A percentile compares a stretch with the other conserved stretches of the same genome.
phyloP scores from a whole-genome alignment of 805 yeast genomes.

The Lipomyces sp. region DNA sequence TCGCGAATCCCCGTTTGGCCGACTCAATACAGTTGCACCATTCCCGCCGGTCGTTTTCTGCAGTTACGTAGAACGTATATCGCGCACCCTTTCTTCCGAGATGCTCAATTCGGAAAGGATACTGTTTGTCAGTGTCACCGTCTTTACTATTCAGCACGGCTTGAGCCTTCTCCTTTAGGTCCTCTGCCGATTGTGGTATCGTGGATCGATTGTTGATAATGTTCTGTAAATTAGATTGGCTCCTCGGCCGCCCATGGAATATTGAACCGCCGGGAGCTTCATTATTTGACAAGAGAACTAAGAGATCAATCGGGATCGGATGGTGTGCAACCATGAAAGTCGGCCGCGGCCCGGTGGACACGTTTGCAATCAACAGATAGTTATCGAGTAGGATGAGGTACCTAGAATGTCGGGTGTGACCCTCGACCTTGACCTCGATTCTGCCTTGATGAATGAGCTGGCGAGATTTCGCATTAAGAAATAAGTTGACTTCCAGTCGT shows the following conservation, averaged over 20 bases:
- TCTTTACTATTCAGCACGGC: background rate
- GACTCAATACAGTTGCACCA: conserved; percentile 62
- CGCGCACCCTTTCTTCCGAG: conserved; percentile 44
- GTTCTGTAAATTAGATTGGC: conserved; percentile 36
- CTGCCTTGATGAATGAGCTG: conserved; percentile 63
- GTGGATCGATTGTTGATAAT: background rate
- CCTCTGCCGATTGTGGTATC: conserved; percentile 5
- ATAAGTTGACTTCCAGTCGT: conserved; percentile 54
- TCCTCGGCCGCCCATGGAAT: conserved; percentile 36
- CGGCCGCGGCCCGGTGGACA: conserved; percentile 38
- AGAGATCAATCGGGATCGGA: conserved; percentile 53
- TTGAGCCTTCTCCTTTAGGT: conserved; percentile 6
- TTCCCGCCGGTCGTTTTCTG: conserved; percentile 53
- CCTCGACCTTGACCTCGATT: conserved; percentile 48
- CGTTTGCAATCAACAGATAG: conserved; percentile 52
- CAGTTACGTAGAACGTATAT: conserved; percentile 44
- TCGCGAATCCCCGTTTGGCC: conserved; percentile 51
- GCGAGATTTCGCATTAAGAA: conserved; percentile 59
- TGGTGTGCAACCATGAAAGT: conserved; percentile 9
- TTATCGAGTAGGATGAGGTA: conserved; percentile 71
- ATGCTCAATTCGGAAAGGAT: conserved; percentile 46
- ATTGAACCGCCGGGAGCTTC: conserved; percentile 45
- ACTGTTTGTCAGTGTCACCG: conserved; percentile 37
- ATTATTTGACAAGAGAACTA: conserved; percentile 61
- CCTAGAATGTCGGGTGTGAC: conserved; percentile 26